Base-by-base conservation (phyloP, 352 stramenopile species). In the Globisporangium megalacanthum region DNA sequence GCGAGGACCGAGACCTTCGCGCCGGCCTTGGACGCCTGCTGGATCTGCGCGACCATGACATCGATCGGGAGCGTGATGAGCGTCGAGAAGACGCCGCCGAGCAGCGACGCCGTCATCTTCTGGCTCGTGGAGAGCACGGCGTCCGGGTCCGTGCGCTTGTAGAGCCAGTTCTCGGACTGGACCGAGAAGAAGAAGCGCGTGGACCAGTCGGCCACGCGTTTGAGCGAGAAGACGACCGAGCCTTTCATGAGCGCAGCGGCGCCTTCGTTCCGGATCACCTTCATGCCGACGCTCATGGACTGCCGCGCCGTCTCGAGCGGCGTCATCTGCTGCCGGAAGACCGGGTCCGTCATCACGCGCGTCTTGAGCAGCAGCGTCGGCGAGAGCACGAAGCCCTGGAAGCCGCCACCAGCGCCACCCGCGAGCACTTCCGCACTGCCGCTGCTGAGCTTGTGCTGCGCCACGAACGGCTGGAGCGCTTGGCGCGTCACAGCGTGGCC, bases 281-380 rank as follows among this genome's bases (percentile, higher is more conserved):
- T 88, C 65, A 90, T 83, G 29, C 92, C 92, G 45, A 97, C 83
- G 29, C 68, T 66, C 54, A 94, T 72, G 53, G 78, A 94, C 62
- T 90, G 79, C 45, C 69, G 77, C 52, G 77, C 90, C 15, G 92
- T 97, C 72, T 96, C 75, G 10, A 84, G 58, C 13, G 79, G 67
- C 48, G 73, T 92, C 86, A 97, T 97, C n/a, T 85, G 79, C 52
- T 92, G 73, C 22, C 91, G 87, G 76, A 97, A 98, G 6, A 96
- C 71, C 4, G 86, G 80, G 62, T 98, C 88, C 1, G 92, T 98
- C 92, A 98, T 98, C 45, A 98, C 92, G 46, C 92, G 86, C 49
- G 92, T 98, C 77, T 98, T 98, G 44, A 98, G 75, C 52, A 98
- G 72, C 53, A 98, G 77, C 62, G 88, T 96, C 2, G 92, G 92